phyloP scores from a whole-genome alignment of 2,329 filamentous ascomycete genomes.

The Didymella glomerata region DNA sequence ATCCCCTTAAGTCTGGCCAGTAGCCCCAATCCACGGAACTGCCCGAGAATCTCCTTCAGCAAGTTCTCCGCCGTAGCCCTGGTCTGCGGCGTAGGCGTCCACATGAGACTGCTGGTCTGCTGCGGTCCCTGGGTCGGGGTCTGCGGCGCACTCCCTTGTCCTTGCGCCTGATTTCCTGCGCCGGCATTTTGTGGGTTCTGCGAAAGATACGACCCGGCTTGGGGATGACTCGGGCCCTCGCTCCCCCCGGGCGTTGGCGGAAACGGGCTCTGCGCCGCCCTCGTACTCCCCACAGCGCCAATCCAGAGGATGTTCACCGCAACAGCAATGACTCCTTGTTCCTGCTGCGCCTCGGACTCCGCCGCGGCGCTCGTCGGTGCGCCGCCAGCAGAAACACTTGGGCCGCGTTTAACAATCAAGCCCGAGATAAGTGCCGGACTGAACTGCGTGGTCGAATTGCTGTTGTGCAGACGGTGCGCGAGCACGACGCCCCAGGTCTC shows the following conservation, averaged over 20 bases:
- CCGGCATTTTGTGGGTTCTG: no score
- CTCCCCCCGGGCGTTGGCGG: conserved; percentile 41
- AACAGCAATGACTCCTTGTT: conserved; percentile 43
- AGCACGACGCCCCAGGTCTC: conserved; percentile 79
- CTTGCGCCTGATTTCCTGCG: no score
- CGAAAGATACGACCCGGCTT: background rate
- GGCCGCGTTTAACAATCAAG: conserved; percentile 55
- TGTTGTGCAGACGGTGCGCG: conserved; percentile 62
- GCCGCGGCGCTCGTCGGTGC: background rate
- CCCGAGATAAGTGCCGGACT: conserved; percentile 53
- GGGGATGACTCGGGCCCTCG: conserved; percentile 19
- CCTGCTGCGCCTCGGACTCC: background rate
- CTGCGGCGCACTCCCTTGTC: background rate
- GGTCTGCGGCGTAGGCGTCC: conserved; percentile 46
- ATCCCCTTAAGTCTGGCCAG: conserved; percentile 72
- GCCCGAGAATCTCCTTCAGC: conserved; percentile 73
- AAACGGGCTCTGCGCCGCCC: conserved; percentile 42
- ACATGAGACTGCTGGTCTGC: conserved; percentile 43
- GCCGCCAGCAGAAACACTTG: conserved; percentile 19
- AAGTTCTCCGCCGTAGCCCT: conserved; percentile 63
- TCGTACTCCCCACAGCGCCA: conserved; percentile 51
- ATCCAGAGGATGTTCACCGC: conserved; percentile 59
- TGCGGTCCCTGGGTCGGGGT: conserved; percentile 23
- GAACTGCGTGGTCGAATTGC: conserved; percentile 46
- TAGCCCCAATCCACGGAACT: conserved; percentile 73